Evolutionary conservation across 352 stramenopile genomes (phyloP).

Genomic region (Pythium angustatum): DNA sequence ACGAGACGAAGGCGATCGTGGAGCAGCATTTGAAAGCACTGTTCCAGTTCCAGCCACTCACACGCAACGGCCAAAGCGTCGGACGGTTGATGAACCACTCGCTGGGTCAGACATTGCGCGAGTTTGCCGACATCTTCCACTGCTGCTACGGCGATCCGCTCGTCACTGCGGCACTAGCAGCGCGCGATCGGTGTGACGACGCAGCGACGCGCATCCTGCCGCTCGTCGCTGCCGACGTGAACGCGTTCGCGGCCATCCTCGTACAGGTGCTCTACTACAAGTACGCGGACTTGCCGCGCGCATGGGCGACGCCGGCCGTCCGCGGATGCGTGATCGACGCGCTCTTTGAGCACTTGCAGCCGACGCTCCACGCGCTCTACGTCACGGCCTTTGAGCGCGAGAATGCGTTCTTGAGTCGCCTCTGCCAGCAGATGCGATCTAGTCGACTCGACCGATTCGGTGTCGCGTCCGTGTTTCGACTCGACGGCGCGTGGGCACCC

Average conservation of each 20-base stretch:
- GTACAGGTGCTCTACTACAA: constrained; percentile 61
- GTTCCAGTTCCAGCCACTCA: constrained; percentile 37
- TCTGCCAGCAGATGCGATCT: constrained; percentile 33
- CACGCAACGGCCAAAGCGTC: constrained; percentile 44
- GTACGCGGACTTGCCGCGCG: constrained; percentile 35
- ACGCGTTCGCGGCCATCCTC: constrained; percentile 52
- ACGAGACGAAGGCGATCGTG: constrained; percentile 37
- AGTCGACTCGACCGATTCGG: constrained; percentile 41
- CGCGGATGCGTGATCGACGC: constrained; percentile 50
- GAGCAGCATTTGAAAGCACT: constrained; percentile 44
- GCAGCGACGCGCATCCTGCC: constrained; percentile 30
- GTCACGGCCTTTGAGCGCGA: constrained; percentile 51
- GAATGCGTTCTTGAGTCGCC: constrained; percentile 41
- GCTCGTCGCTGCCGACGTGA: constrained; percentile 50
- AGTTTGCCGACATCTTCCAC: constrained; percentile 56
- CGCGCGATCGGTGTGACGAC: background rate
- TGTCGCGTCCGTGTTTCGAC: constrained; percentile 45
- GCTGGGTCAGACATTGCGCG: constrained; percentile 44
- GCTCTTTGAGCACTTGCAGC: constrained; percentile 67
- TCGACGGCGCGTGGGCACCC: constrained; percentile 47
- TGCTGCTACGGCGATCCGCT: constrained; percentile 38
- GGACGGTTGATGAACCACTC: constrained; percentile 49
- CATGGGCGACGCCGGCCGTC: constrained; percentile 29
- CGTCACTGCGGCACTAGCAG: constrained; percentile 18
- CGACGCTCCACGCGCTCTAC: constrained; percentile 57